Percentiles rank a stretch among this genome's conserved stretches.
Conservation (phyloP, 2,329 filamentous ascomycete species). For the Epichloe amarillans region DNA sequence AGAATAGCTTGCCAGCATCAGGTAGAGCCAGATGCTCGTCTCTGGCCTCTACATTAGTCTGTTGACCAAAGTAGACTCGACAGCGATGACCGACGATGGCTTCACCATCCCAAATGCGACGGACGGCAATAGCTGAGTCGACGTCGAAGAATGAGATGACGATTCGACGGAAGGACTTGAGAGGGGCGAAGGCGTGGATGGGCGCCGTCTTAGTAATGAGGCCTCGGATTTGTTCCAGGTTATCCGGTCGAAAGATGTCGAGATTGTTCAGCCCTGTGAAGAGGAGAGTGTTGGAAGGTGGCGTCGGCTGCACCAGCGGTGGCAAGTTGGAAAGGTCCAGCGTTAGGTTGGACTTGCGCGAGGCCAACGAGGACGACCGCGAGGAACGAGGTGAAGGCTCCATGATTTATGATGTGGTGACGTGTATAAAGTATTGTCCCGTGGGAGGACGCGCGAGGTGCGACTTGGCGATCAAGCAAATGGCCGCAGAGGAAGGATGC, state of each 20-base stretch:
- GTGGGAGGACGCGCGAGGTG: not conserved
- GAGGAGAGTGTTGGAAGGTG: slow-evolving; percentile 71
- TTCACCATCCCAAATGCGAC: slow-evolving; percentile 62
- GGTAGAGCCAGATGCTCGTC: slow-evolving; percentile 51
- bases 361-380: slow-evolving; percentile 32
- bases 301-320: slow-evolving; percentile 54
- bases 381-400: slow-evolving; percentile 24
- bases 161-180: slow-evolving; percentile 74
- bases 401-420: slow-evolving; percentile 14
- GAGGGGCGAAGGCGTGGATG: slow-evolving; percentile 65
- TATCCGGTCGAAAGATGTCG: slow-evolving; percentile 61
- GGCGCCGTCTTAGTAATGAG: slow-evolving; percentile 57
- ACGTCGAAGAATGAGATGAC: slow-evolving; percentile 64
- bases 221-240: slow-evolving; percentile 59
- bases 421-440: slow-evolving; percentile 1
- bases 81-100: slow-evolving; percentile 55
- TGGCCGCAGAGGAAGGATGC: not conserved
- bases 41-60: slow-evolving; percentile 40
- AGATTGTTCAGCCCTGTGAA: slow-evolving; percentile 66
- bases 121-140: slow-evolving; percentile 56
- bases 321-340: slow-evolving; percentile 65
- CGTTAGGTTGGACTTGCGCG: slow-evolving; percentile 38
- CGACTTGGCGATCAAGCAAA: not conserved
- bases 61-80: slow-evolving; percentile 55
- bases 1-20: slow-evolving; percentile 58